Base-by-base conservation (phyloP, 495 filamentous ascomycete species). In the Hypoxylon subgilvum region DNA sequence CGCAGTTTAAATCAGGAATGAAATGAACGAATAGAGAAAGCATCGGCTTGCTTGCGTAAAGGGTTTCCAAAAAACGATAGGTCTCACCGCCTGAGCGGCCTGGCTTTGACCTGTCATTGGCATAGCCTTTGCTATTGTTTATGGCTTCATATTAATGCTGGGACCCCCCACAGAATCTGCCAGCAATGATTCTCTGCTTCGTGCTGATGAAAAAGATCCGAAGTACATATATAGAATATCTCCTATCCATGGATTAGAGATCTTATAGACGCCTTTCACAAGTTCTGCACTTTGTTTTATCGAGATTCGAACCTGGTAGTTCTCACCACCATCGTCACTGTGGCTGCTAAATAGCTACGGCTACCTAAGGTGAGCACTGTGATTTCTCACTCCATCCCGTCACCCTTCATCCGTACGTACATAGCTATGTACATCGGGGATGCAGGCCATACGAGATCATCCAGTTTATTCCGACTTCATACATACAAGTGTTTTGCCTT, bases 41-140 rank as follows among this genome's bases (percentile, higher is more conserved):
- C 39, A 55, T 34, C 44, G 38, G 44, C 40, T 51, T 59, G 31
- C 32, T 54, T 16, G 31, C 31, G 14, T 55, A 27, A 32, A 46
- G 23, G 48, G 34, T 38, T 64, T 16, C 54, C 50, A 40, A 55
- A n/a, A 64, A 58, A 39, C 27, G 61, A 59, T 38, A 50, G 14
- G 44, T 47, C 54, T 55, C 45, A 59, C 54, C 61, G 50, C 50
- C 27, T 32, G 50, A 59, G 49, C 44, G 44, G 30, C 19, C 8
- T 21, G 16, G 27, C 42, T 57, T n/a, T 53, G 39, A 46, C 49
- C 12, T 58, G 25, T 55, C 50, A 64, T 64, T 59, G 61, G 61
- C 22, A 51, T 34, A 40, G 38, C 44, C 25, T 49, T 44, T 35
- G 30, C 4, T 35, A 4, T 49, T 53, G 61, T 64, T 58, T 58